These are phyloP conservation scores for Aureobasidium sp. DNA, from an alignment of 2,329 filamentous ascomycete genomes.

Conservation along the genomic window DNA sequence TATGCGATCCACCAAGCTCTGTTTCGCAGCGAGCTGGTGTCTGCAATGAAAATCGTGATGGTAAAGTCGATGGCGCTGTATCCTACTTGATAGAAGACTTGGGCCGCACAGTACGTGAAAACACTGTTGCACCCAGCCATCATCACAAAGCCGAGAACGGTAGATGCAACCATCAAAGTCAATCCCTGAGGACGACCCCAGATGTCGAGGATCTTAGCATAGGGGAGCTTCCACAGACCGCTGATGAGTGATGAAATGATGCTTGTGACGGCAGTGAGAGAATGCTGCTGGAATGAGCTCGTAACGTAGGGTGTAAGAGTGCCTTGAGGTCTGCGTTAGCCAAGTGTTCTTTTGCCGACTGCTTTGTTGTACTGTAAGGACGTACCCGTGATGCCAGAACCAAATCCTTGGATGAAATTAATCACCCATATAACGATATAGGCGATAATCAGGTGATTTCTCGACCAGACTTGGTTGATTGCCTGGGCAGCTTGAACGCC, in stretches of 20 bases:
- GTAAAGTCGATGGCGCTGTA: slow-evolving; percentile 27
- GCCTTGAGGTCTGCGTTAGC: not conserved
- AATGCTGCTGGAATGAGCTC: slow-evolving; percentile 30
- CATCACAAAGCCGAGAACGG: slow-evolving; percentile 25
- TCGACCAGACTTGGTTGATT: slow-evolving; percentile 36
- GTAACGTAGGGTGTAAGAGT: slow-evolving; percentile 36
- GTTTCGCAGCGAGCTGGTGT: slow-evolving; percentile 28
- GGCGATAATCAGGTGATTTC: slow-evolving; percentile 31
- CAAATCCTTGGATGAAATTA: slow-evolving; percentile 44
- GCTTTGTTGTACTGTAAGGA: slow-evolving; percentile 18
- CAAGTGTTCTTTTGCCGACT: not conserved
- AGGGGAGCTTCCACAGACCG: slow-evolving; percentile 33
- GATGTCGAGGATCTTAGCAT: slow-evolving; percentile 36
- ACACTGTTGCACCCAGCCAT: slow-evolving; percentile 26
- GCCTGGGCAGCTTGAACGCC: slow-evolving; percentile 36
- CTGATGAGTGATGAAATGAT: slow-evolving; percentile 33
- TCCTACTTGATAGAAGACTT: slow-evolving; percentile 28
- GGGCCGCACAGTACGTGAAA: slow-evolving; percentile 26
- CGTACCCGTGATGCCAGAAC: slow-evolving; percentile 34
- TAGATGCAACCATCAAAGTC: slow-evolving; percentile 28
- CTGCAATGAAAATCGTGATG: slow-evolving; percentile 30
- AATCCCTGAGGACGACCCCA: slow-evolving; percentile 37
- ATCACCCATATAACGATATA: slow-evolving; percentile 42
- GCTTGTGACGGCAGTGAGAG: slow-evolving; percentile 30
- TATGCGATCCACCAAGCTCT: slow-evolving; percentile 27